Base-by-base conservation (phyloP, 805 yeast species). In the Groenewaldozyma tartarivorans region DNA sequence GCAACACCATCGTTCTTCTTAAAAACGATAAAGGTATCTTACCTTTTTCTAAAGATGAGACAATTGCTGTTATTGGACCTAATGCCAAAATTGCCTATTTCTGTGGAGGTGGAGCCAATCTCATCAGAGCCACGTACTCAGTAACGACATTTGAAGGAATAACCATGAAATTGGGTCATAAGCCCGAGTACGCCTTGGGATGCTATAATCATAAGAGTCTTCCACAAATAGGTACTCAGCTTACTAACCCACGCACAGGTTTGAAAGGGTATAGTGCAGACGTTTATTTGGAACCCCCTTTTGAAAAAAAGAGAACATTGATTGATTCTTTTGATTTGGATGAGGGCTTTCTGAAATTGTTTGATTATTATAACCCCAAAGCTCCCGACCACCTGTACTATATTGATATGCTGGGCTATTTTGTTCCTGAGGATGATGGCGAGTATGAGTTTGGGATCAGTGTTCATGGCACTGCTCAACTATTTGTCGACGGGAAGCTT, bases 21-120 rank as follows among this genome's bases (percentile, higher is more conserved):
- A 75, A 75, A 53, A 77, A 77, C 52, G 74, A 74, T 16, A 49
- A 57, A 30, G 47, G 52, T 19, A 45, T 70, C 2, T 57, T 74
- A 43, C 82, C 82, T 1, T 60, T 77, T 38, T 51, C 61, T 32
- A 68, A 63, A 47, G 43, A 52, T 4, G 64, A 64, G 33, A 62
- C 52, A 4, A 61, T 68, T 22, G 72, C 74, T 3, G 69, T 77
- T 15, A 71, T 77, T 49, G 83, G 82, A 2, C 80, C 80, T 26
- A 74, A 71, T 47, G 80, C 76, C 19, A 70, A 64, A 45, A 56
- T 52, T 33, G 62, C 74, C 5, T 66, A 69, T 31, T 69, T 63
- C 44, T 69, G 75, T 18, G 81, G 82, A 42, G 82, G 82, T 47
- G 82, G 82, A 6, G 75, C 79, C 15, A 79, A 81, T 31, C 60